Evolutionary conservation across 257 asterid species (phyloP), one percentile per base, ranked within the genome.

Genomic region (Ilex aquifolium): DNA sequence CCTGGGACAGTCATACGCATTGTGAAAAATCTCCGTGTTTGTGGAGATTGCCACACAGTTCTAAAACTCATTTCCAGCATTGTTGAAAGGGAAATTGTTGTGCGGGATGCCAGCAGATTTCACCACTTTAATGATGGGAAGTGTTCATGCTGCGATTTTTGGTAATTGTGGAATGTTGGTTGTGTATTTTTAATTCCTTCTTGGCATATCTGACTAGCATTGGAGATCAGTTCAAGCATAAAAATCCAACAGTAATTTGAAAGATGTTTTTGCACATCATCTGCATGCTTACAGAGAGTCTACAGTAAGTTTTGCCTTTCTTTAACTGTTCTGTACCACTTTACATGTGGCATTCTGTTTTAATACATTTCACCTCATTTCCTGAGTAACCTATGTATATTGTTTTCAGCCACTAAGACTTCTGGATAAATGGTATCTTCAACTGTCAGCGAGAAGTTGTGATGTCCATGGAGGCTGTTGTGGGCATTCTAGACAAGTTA

Each of bases 21-120:
- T 30, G 55, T 86, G 32, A 87, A 89, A 77, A 89, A 87, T 58
- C 85, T 87, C 27, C 27, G 27, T 21, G 27, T 21, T 21, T 21
- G 27, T 21, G 27, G 27, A 21, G 27, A 21, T 21, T 86, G 95
- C 63, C 95, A 89, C 69, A 74, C 76, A 2, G 84, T 79, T 60
- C 48, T 89, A 12, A 89, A 90, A 75, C 64, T 80, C 16, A 73
- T 85, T 39, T 55, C 84, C 66, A 60, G 71, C 59, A 83, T 90
- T 62, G 62, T 69, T 7, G 13, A 64, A 4, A 67, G 90, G 48
- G 84, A 76, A 65, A 76, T 87, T 53, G 79, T 87, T 46, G 85
- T 90, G 30, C 79, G 95, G 70, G 91, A 90, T 77, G 81, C 81
- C 32, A 89, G 55, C 55, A 79, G 97, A 42, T 85, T 76, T 63